Evolutionary conservation across 768 basidiomycete species (phyloP).

Genomic region (Lactarius akahatsu): DNA sequence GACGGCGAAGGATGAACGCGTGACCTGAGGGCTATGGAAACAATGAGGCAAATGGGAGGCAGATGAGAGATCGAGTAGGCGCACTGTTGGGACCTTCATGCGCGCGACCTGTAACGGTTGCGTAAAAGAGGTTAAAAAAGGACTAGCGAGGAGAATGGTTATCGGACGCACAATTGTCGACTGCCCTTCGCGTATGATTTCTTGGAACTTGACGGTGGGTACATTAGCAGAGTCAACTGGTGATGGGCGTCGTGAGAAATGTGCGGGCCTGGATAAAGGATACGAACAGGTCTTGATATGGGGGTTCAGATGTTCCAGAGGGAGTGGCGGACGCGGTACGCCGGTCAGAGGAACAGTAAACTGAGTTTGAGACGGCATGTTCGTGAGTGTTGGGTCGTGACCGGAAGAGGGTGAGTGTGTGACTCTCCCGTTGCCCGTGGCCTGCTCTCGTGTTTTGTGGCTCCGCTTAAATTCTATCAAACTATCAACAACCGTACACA

Average conservation of each 20-base stretch:
- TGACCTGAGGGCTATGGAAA: conserved; percentile 63
- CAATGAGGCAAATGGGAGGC: conserved; percentile 31
- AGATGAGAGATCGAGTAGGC: conserved; percentile 14
- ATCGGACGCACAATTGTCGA: conserved; percentile 69
- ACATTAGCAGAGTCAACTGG: conserved; percentile 47
- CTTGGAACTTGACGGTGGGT: conserved; percentile 88
- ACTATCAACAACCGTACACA: conserved; percentile 16
- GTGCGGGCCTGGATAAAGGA: conserved; percentile 20
- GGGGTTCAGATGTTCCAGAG: conserved; percentile 30
- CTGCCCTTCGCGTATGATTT: conserved; percentile 81
- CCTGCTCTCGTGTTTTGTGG: conserved; percentile 16
- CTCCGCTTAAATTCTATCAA: conserved; percentile 16
- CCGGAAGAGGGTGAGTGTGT: conserved; percentile 12
- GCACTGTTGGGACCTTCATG: conserved; percentile 81
- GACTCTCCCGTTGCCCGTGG: conserved; percentile 8
- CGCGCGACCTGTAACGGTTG: conserved; percentile 65
- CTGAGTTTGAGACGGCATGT: conserved; percentile 28
- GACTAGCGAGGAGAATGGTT: conserved; percentile 8
- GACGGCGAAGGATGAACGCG: conserved; percentile 91
- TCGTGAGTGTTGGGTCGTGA: conserved; percentile 6
- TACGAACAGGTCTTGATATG: conserved; percentile 35
- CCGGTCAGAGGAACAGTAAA: conserved; percentile 24
- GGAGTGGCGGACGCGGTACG: conserved; percentile 29
- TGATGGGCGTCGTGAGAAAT: conserved; percentile 8
- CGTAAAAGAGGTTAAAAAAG: conserved; percentile 27